These are phyloP conservation scores for Salix purpurea DNA, from an alignment of 345 rosid genomes.

Conservation along the genomic window DNA sequence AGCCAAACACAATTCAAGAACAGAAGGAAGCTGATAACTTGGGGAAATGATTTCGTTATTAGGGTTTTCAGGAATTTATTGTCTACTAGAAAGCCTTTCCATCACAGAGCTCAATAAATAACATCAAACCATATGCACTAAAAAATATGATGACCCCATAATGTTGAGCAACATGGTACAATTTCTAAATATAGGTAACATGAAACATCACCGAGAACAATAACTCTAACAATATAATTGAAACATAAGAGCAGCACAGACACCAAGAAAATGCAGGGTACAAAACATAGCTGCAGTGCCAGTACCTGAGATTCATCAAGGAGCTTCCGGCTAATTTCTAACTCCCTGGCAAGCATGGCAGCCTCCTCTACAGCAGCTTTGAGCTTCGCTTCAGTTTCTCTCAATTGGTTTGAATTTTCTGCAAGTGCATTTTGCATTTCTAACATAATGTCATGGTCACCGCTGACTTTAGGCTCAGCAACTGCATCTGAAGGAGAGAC, in stretches of 20 bases:
- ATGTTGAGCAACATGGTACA: not conserved
- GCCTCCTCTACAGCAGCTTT: slow-evolving; percentile 71
- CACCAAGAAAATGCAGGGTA: not conserved
- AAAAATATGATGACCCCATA: not conserved
- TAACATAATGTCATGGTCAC: slow-evolving; percentile 32
- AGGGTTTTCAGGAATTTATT: not conserved
- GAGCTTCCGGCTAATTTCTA: slow-evolving; percentile 72
- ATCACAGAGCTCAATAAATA: not conserved
- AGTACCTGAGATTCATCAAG: slow-evolving; percentile 97
- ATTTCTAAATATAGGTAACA: not conserved
- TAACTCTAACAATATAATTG: not conserved
- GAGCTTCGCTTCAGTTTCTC: slow-evolving; percentile 64
- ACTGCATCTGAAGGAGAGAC: slow-evolving; percentile 37
- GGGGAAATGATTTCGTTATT: not conserved
- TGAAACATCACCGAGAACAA: not conserved
- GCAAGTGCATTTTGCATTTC: slow-evolving; percentile 55
- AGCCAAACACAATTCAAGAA: not conserved
- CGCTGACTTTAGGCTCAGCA: slow-evolving; percentile 35
- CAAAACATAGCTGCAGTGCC: not conserved
- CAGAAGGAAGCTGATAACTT: too few relatives aligned
- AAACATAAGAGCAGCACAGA: not conserved
- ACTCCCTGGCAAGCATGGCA: slow-evolving; percentile 55
- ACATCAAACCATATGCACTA: not conserved
- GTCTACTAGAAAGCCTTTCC: not conserved
- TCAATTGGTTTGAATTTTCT: slow-evolving; percentile 55